Evolutionary conservation across 148 eudicot species (phyloP).

Genomic region (Diospyros kaki): DNA sequence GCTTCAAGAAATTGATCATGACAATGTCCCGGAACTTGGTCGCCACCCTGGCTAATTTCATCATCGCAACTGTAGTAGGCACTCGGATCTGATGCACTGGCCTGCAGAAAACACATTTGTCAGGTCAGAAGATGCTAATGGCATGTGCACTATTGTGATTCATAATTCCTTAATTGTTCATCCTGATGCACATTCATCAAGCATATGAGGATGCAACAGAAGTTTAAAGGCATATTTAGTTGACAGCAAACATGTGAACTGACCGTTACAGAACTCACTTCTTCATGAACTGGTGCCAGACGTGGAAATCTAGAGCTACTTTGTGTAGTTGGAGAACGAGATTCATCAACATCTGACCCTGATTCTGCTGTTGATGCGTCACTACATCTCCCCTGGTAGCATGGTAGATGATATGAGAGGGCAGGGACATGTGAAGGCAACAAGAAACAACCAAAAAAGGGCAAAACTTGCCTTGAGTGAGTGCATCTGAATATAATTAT

Average conservation of each 20-base stretch:
- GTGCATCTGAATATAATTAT: slow-evolving; percentile 38
- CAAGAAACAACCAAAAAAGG: neutral
- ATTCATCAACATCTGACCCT: slow-evolving; percentile 51
- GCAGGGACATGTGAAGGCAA: neutral
- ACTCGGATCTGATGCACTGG: slow-evolving; percentile 34
- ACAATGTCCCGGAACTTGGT: slow-evolving; percentile 15
- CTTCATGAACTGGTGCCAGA: slow-evolving; percentile 44
- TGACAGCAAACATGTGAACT: neutral
- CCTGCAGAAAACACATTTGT: slow-evolving; percentile 33
- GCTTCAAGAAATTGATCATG: slow-evolving; percentile 15
- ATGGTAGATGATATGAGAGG: slow-evolving; percentile 15
- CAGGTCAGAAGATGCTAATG: neutral
- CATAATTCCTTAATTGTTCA: too few species aligned
- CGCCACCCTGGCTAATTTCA: slow-evolving; percentile 27
- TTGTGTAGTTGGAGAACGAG: slow-evolving; percentile 37
- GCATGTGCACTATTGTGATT: neutral
- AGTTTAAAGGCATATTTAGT: too few species aligned
- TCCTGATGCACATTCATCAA: neutral
- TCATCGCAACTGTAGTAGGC: slow-evolving; percentile 46
- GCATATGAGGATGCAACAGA: too few species aligned
- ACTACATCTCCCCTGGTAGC: slow-evolving; percentile 46
- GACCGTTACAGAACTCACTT: slow-evolving; percentile 37
- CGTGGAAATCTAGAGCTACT: slow-evolving; percentile 33
- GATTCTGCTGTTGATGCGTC: slow-evolving; percentile 39
- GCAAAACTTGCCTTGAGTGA: slow-evolving; percentile 43